Evolutionary conservation across 2,329 filamentous ascomycete genomes (phyloP).

Genomic region (Aureobasidium sp.): DNA sequence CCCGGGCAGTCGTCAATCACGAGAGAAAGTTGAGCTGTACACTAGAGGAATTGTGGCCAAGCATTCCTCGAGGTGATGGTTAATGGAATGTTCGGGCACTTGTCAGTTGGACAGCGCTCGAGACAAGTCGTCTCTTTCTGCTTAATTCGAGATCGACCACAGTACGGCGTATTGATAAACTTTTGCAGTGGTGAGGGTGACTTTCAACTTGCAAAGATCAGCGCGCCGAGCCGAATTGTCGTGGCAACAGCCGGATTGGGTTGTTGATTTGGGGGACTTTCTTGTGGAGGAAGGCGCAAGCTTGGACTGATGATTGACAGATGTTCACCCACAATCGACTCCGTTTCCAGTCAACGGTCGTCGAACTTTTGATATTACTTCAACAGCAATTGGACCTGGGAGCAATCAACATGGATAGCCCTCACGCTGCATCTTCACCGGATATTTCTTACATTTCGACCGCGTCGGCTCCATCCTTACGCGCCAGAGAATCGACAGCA

Average conservation of each 20-base stretch:
- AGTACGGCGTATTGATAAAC: neutral
- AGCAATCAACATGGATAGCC: neutral
- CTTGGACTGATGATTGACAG: neutral
- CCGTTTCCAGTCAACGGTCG: slow-evolving; percentile 4
- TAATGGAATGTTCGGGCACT: neutral
- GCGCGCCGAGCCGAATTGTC: neutral
- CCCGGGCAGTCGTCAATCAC: too few species aligned
- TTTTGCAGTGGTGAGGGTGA: neutral
- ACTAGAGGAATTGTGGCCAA: neutral
- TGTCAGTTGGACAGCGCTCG: too few species aligned
- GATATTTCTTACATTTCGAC: slow-evolving; percentile 23
- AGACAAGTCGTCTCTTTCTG: too few species aligned
- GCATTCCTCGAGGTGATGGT: neutral
- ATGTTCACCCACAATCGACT: slow-evolving; percentile 14
- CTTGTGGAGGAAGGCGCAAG: slow-evolving; percentile 1
- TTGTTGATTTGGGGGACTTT: slow-evolving; percentile 12
- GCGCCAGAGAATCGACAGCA: slow-evolving; percentile 29
- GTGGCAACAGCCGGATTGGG: neutral
- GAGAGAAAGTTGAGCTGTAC: neutral
- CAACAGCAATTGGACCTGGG: neutral
- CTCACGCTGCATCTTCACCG: slow-evolving; percentile 6
- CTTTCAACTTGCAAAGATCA: neutral
- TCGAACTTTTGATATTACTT: slow-evolving; percentile 11
- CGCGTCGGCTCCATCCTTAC: slow-evolving; percentile 37
- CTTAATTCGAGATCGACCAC: too few species aligned